Conservation (phyloP, 345 rosid species). For the Salix purpurea region DNA sequence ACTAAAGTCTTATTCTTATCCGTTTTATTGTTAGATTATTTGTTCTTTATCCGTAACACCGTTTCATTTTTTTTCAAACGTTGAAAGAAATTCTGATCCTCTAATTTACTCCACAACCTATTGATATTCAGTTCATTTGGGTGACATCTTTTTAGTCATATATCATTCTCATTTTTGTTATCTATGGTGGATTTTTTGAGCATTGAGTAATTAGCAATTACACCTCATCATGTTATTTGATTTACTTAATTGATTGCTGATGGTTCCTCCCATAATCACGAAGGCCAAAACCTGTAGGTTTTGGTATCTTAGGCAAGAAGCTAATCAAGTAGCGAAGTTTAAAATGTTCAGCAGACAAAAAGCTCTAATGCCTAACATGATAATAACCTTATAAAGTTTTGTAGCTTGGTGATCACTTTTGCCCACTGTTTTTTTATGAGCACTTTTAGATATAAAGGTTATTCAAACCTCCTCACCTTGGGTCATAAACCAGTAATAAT, state of each 20-base stretch:
- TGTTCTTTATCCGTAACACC: not conserved
- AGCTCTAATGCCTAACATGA: not conserved
- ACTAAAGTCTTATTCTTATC: constrained; percentile 6
- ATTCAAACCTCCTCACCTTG: not conserved
- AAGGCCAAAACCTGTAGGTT: not conserved
- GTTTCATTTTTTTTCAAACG: not conserved
- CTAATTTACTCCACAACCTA: not conserved
- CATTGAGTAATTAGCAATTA: not conserved
- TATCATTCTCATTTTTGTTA: not conserved
- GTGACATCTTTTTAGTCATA: not conserved
- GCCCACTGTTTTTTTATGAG: not conserved
- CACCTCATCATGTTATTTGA: not conserved
- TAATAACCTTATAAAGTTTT: not conserved
- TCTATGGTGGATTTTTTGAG: not conserved
- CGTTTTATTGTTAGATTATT: not conserved
- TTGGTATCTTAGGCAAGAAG: too few species aligned
- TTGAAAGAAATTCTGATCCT: too few species aligned
- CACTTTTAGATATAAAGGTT: not conserved
- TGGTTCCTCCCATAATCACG: not conserved
- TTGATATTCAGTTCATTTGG: not conserved
- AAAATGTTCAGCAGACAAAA: not conserved
- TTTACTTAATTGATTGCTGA: not conserved
- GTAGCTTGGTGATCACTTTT: not conserved
- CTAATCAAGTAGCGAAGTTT: not conserved
- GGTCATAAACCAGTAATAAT: not conserved